Base-by-base conservation (phyloP, 805 yeast species). In the Candida tibetensis region DNA sequence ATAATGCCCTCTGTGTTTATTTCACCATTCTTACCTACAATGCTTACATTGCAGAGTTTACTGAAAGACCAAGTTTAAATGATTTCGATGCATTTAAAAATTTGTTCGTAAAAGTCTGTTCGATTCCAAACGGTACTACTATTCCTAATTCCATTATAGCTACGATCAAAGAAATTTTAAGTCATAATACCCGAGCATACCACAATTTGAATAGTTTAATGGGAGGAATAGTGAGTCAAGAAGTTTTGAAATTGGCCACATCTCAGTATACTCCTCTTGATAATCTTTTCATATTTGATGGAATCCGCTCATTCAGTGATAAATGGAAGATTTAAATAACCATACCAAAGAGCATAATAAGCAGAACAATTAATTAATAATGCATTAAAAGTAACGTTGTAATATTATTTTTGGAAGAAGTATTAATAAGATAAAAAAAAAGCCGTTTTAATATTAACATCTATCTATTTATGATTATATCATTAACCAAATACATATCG, bases 171-270 rank as follows among this genome's bases (percentile, higher is more conserved):
- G 74, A 72, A 29, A 54, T 65, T 0, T 57, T 71, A 26, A 51
- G 58, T 10, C 70, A 69, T 30, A 52, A 65, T 7, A 48, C 76
- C 10, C 58, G 60, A 28, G 76, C 72, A 41, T 55, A 81, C 34
- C 81, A 78, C 44, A 82, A 83, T 48, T 70, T 78, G 12, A 64
- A 82, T 15, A 71, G 95, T 4, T 59, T 87, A 3, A 65, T 86
- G 47, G 98, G 96, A 2, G 98, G 96, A 0, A 66, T 90, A 9
- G 89, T 79, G 0, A 82, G 88, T 3, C 96, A 91, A 55, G 99
- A 91, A 55, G 79, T 77, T 4, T 68, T 87, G 36, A 91, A 93
- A 61, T 53, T 79, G 30, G 52, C 85, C 17, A 87, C 95, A 2
- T 74, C 76, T 26, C 98, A 91, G 58, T 89, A 87, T 48, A 70